phyloP scores from a whole-genome alignment of 106 monocot genomes.

The Apostasia shenzhenica region DNA sequence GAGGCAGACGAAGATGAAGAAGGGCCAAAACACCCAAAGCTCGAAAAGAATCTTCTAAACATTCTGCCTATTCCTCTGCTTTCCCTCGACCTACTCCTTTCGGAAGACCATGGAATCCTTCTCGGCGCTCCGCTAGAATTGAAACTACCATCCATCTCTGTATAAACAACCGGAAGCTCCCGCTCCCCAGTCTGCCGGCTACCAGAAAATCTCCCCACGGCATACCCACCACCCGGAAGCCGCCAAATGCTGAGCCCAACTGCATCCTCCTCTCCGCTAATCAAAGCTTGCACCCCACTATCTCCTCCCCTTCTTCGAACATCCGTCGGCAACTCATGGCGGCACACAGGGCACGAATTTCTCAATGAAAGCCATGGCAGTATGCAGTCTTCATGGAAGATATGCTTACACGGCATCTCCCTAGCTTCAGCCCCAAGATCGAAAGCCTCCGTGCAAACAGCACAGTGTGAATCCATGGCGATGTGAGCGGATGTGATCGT shows the following conservation, averaged over 20 bases:
- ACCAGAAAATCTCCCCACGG: slow-evolving; percentile 41
- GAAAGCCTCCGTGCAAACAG: slow-evolving; percentile 45
- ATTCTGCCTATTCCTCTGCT: slow-evolving; percentile 24
- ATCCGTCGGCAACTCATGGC: slow-evolving; percentile 40
- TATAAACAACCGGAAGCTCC: slow-evolving; percentile 47
- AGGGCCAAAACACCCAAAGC: slow-evolving; percentile 8
- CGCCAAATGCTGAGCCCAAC: slow-evolving; percentile 52
- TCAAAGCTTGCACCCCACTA: neutral
- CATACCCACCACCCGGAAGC: slow-evolving; percentile 44
- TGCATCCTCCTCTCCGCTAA: slow-evolving; percentile 6
- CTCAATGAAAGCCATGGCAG: slow-evolving; percentile 39
- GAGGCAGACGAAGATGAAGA: neutral
- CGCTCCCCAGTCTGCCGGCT: slow-evolving; percentile 15
- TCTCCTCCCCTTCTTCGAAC: neutral
- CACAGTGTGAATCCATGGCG: slow-evolving; percentile 26
- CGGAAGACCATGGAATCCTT: slow-evolving; percentile 29
- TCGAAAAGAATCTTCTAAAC: slow-evolving; percentile 22
- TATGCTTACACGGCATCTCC: slow-evolving; percentile 57
- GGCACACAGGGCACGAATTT: slow-evolving; percentile 57
- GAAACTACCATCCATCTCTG: slow-evolving; percentile 52
- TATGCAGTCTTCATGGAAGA: slow-evolving; percentile 54
- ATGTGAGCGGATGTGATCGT: slow-evolving; percentile 22
- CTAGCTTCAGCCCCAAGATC: slow-evolving; percentile 26
- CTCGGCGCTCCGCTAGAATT: slow-evolving; percentile 25
- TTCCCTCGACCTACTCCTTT: slow-evolving; percentile 25